Evolutionary conservation across 2,329 filamentous ascomycete genomes (phyloP).

Genomic region (Tolypocladium cylindrosporum): DNA sequence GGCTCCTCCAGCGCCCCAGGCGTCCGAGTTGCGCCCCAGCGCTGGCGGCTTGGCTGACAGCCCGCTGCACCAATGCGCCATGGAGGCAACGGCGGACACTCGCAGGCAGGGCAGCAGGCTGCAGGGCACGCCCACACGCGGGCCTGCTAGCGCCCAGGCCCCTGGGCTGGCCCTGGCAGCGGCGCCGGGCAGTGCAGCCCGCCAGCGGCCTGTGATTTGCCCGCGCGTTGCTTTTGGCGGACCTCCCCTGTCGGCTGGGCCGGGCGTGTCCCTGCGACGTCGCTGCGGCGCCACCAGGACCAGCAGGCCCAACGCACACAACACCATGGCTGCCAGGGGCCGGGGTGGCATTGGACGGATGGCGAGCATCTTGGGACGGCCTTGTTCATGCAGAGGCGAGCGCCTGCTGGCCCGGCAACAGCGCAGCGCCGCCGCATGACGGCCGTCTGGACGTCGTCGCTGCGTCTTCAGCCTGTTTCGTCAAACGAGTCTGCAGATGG

Average conservation of each 20-base stretch:
- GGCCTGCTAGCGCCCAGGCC: neutral
- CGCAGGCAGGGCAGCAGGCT: neutral
- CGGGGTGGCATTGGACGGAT: neutral
- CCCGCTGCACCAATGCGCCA: neutral
- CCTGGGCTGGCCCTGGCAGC: conserved; percentile 1
- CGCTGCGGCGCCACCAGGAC: neutral
- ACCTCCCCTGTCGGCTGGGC: neutral
- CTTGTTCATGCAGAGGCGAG: neutral
- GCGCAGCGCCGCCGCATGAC: neutral
- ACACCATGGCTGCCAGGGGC: neutral
- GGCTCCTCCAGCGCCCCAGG: neutral
- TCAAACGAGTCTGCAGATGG: neutral
- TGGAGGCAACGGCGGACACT: neutral
- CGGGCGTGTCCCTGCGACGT: neutral
- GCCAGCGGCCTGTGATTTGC: conserved; percentile 1
- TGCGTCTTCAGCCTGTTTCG: neutral
- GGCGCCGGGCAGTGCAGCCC: conserved; percentile 1
- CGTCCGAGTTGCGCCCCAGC: neutral
- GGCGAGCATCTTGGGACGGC: neutral
- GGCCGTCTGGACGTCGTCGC: neutral
- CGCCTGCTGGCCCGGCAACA: conserved; percentile 4
- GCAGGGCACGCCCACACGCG: neutral
- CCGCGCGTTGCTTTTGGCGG: neutral
- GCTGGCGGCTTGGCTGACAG: neutral
- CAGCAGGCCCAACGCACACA: neutral